phyloP scores from a whole-genome alignment of 495 filamentous ascomycete genomes.

The Hypomontagnella submonticulosa region DNA sequence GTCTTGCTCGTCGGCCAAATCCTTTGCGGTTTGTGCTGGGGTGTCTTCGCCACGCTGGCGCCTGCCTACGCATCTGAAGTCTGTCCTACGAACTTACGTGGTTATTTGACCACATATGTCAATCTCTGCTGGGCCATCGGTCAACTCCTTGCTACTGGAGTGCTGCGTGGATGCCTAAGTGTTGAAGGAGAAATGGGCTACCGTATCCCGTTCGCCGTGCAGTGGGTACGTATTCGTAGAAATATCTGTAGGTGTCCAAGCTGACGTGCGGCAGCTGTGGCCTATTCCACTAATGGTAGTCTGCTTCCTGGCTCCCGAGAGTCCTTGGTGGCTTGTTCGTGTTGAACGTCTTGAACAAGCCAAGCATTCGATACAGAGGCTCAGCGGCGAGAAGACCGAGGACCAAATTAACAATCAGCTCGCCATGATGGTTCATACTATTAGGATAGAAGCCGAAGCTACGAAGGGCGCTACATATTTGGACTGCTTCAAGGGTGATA shows the following conservation, averaged over 20 bases:
- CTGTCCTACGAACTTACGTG: conserved; percentile 68
- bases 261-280: conserved; percentile 52
- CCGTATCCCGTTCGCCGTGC: conserved; percentile 70
- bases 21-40: conserved; percentile 74
- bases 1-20: conserved; percentile 71
- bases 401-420: conserved; percentile 68
- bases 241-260: too few relatives aligned
- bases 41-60: conserved; percentile 60
- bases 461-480: conserved; percentile 67
- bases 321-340: conserved; percentile 77
- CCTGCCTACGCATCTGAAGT: conserved; percentile 68
- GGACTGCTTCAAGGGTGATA: conserved; percentile 72
- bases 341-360: conserved; percentile 64
- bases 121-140: conserved; percentile 78
- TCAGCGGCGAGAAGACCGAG: conserved; percentile 60
- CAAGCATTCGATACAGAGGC: conserved; percentile 61
- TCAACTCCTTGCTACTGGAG: conserved; percentile 71
- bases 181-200: conserved; percentile 76
- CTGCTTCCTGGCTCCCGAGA: conserved; percentile 71
- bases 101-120: conserved; percentile 75
- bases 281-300: conserved; percentile 65
- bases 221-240: conserved; percentile 59
- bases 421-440: conserved; percentile 77
- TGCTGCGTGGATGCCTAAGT: conserved; percentile 62
- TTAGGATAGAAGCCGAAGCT: conserved; percentile 66